Base-by-base conservation (phyloP, 2,329 filamentous ascomycete species). In the Aureobasidium lini region DNA sequence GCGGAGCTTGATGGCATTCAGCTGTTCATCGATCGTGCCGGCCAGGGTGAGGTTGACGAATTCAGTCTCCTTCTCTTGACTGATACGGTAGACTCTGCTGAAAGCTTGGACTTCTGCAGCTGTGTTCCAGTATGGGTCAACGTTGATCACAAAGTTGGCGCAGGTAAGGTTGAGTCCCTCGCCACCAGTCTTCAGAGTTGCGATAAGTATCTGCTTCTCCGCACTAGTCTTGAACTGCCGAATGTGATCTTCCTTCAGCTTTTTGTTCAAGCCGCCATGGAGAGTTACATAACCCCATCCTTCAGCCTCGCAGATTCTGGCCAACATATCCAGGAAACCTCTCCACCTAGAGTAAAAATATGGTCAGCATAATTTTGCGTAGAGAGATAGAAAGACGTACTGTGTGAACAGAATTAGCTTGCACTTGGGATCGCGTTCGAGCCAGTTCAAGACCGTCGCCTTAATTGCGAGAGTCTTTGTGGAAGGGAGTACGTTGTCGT, bases 361-460 rank as follows among this genome's bases (percentile, higher is more conserved):
- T n/a, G n/a, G n/a, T n/a, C n/a, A n/a, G n/a, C n/a, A n/a, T n/a
- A n/a, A n/a, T n/a, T n/a, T n/a, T n/a, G n/a, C n/a, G n/a, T n/a
- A n/a, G n/a, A n/a, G n/a, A n/a, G n/a, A n/a, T n/a, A n/a, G n/a
- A n/a, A n/a, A n/a, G n/a, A n/a, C n/a, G n/a, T n/a, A n/a, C n/a
- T 86, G 82, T 0, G 79, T 82, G 63, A 84, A 87, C 47, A 86
- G 70, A 60, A 81, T 81, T 47, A 85, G 77, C 68, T 87, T 86
- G 42, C 76, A 76, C 0, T 72, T 54, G 0, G 73, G 72, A 4
- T 79, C 75, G 11, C 79, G 47, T 15, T 49, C 57, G 1, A 60
- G 39, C 77, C 76, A 79, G 29, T 75, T 74, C 32, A 78, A 60
- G 11, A 79, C 68, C 59, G 77, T 75, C 0, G 73, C 71, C 57